These are phyloP conservation scores for Exophiala spinifera DNA, from an alignment of 2,329 filamentous ascomycete species.

Conservation along the genomic window DNA sequence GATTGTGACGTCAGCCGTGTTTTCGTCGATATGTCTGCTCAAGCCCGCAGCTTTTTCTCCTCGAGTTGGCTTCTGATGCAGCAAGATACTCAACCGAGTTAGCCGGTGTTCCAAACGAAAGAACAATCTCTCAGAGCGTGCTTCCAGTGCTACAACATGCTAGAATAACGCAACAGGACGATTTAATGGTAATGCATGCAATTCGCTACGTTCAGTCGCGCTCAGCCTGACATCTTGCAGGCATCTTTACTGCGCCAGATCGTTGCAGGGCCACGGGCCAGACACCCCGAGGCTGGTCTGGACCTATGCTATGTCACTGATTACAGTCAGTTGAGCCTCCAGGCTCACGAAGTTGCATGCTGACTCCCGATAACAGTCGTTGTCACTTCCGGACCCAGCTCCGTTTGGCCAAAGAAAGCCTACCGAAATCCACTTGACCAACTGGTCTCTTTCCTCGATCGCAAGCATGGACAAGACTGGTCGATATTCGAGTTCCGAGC, in stretches of 20 bases:
- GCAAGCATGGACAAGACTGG: conserved; percentile 80
- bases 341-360: background rate
- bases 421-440: conserved; percentile 91
- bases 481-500: conserved; percentile 97
- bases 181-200: conserved; percentile 1
- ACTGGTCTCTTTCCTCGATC: conserved; percentile 82
- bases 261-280: conserved; percentile 78
- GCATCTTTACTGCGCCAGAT: conserved; percentile 82
- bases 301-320: conserved; percentile 96
- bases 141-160: background rate
- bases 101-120: background rate
- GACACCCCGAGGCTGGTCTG: conserved; percentile 81
- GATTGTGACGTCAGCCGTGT: background rate
- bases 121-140: background rate
- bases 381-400: conserved; percentile 80
- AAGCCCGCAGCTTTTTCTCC: background rate
- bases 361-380: conserved; percentile 46
- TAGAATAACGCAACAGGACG: background rate
- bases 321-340: conserved; percentile 48
- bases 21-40: background rate
- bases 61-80: too few relatives aligned
- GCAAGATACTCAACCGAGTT: too few relatives aligned
- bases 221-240: conserved; percentile 36
- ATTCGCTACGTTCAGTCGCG: too few relatives aligned
- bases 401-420: conserved; percentile 83